These are phyloP conservation scores for Claviceps monticola DNA, from an alignment of 2,329 filamentous ascomycete species.

Conservation along the genomic window DNA sequence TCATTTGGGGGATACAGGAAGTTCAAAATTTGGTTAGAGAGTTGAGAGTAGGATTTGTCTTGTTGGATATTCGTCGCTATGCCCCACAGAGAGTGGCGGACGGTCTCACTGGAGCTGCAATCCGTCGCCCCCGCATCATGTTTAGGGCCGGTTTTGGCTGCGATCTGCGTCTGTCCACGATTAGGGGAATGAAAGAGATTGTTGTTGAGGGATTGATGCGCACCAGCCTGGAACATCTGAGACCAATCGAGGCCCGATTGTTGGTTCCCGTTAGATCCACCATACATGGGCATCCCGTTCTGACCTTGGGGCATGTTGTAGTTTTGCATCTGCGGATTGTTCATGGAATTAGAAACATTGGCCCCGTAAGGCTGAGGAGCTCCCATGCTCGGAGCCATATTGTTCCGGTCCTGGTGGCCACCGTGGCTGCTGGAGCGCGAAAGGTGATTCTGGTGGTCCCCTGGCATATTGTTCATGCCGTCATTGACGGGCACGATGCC, in stretches of 20 bases:
- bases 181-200: slow-evolving; percentile 42
- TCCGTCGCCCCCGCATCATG: slow-evolving; percentile 34
- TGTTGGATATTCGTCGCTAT: slow-evolving; percentile 28
- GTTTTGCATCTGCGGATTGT: slow-evolving; percentile 48
- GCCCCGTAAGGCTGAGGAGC: slow-evolving; percentile 41
- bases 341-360: slow-evolving; percentile 48
- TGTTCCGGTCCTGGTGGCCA: slow-evolving; percentile 42
- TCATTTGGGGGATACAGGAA: slow-evolving; percentile 39
- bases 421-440: slow-evolving; percentile 46
- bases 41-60: slow-evolving; percentile 34
- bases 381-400: slow-evolving; percentile 38
- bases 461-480: slow-evolving; percentile 44
- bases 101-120: slow-evolving; percentile 30
- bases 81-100: slow-evolving; percentile 37
- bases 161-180: slow-evolving; percentile 55
- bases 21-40: slow-evolving; percentile 41
- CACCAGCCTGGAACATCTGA: slow-evolving; percentile 63
- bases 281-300: slow-evolving; percentile 52
- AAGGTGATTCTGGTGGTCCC: slow-evolving; percentile 44
- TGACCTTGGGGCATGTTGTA: slow-evolving; percentile 50
- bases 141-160: slow-evolving; percentile 53
- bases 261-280: slow-evolving; percentile 45
- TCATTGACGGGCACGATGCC: slow-evolving; percentile 42
- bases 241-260: slow-evolving; percentile 59
- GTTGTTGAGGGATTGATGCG: slow-evolving; percentile 49